Conservation (phyloP, 1,139 yeast genomes). For the Taphrina flavorubra region DNA sequence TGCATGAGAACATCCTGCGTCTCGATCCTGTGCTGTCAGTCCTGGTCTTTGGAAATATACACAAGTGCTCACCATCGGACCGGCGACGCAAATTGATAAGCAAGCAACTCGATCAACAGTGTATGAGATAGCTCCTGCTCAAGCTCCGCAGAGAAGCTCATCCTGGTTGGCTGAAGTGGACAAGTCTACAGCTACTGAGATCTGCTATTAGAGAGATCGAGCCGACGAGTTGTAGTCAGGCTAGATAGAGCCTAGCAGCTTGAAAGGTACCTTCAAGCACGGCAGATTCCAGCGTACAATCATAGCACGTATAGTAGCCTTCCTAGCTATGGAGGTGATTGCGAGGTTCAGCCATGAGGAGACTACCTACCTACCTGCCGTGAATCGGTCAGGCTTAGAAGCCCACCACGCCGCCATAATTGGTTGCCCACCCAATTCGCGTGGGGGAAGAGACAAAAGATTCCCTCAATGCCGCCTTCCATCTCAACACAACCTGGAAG, state of each 20-base stretch:
- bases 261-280: too few relatives aligned
- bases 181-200: neutral
- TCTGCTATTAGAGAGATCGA: too few relatives aligned
- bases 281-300: too few relatives aligned
- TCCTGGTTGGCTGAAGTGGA: neutral
- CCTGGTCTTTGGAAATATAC: neutral
- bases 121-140: slow-evolving; percentile 98
- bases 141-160: slow-evolving; percentile 63
- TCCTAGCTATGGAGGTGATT: neutral
- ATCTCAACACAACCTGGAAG: slow-evolving; percentile 14
- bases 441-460: slow-evolving; percentile 11
- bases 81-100: slow-evolving; percentile 98
- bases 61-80: slow-evolving; percentile 77
- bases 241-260: neutral
- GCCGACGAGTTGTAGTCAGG: neutral
- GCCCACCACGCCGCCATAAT: neutral
- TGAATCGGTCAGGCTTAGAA: too few relatives aligned
- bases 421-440: slow-evolving; percentile 14
- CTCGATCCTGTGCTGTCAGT: slow-evolving; percentile 60
- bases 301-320: neutral
- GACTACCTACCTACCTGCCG: neutral
- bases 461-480: neutral
- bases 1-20: slow-evolving; percentile 96
- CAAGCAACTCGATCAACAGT: slow-evolving; percentile 89
- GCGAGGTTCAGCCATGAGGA: neutral